phyloP scores from a whole-genome alignment of 2,329 filamentous ascomycete genomes.

The Penicillium expansum region DNA sequence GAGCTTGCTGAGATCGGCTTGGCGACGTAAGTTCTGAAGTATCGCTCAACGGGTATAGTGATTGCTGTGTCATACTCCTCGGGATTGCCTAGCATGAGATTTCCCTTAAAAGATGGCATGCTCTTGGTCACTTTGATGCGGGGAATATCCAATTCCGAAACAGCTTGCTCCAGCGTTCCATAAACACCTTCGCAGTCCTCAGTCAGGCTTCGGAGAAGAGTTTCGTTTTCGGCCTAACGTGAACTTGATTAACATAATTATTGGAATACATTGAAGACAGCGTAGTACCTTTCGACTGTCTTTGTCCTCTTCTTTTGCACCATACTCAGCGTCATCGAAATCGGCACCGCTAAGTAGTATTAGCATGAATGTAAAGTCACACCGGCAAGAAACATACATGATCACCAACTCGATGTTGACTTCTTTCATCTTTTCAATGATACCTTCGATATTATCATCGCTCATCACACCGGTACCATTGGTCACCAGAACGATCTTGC shows the following conservation, averaged over 20 bases:
- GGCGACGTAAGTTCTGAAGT: constrained; percentile 79
- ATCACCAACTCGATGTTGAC: constrained; percentile 75
- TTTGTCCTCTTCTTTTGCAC: constrained; percentile 90
- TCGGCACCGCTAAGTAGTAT: constrained; percentile 68
- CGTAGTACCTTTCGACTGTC: constrained; percentile 60
- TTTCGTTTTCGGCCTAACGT: constrained; percentile 67
- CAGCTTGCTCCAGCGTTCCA: constrained; percentile 82
- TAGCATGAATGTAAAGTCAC: constrained; percentile 18
- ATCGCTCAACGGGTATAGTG: constrained; percentile 83
- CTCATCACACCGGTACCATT: constrained; percentile 74
- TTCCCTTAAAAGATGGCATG: constrained; percentile 74
- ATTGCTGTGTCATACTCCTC: constrained; percentile 71
- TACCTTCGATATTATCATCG: constrained; percentile 65
- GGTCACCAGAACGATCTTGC: constrained; percentile 80
- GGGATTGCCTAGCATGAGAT: constrained; percentile 75
- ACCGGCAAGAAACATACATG: constrained; percentile 56
- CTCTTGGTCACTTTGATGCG: constrained; percentile 72
- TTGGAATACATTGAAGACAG: neutral
- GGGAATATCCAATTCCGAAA: constrained; percentile 74
- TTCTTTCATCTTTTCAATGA: constrained; percentile 70
- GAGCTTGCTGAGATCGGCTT: constrained; percentile 72
- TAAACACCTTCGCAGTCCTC: constrained; percentile 69
- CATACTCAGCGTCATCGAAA: constrained; percentile 87
- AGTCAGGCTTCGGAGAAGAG: constrained; percentile 61
- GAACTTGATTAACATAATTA: constrained; percentile 2